Conservation (phyloP, 306 rosid species). For the Lathyrus oleraceus region DNA sequence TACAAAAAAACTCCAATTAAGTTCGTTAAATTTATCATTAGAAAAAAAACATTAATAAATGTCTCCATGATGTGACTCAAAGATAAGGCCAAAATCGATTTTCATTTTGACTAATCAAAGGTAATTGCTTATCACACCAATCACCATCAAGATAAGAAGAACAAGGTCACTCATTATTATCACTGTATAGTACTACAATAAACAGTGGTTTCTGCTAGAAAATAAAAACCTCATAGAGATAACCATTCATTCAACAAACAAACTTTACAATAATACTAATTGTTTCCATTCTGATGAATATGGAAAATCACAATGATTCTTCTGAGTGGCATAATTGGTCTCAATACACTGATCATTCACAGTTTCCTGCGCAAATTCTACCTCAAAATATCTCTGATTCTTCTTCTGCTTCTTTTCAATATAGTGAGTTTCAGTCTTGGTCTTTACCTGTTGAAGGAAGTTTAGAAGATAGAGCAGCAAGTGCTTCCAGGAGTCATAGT, state of each 20-base stretch:
- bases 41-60: neutral
- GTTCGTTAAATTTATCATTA: constrained; percentile 39
- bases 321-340: neutral
- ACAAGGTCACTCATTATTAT: constrained; percentile 54
- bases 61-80: constrained; percentile 59
- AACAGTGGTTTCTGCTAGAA: constrained; percentile 49
- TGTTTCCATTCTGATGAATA: constrained; percentile 35
- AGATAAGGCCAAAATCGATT: constrained; percentile 57
- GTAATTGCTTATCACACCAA: constrained; percentile 40
- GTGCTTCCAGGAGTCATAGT: constrained; percentile 91
- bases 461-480: constrained; percentile 58
- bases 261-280: neutral
- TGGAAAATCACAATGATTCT: constrained; percentile 56
- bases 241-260: neutral
- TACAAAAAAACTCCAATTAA: constrained; percentile 23
- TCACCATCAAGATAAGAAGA: constrained; percentile 65
- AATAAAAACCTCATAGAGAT: constrained; percentile 49
- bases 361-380: constrained; percentile 35
- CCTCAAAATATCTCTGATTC: constrained; percentile 48
- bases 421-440: constrained; percentile 59
- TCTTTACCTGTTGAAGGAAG: constrained; percentile 38
- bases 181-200: constrained; percentile 35
- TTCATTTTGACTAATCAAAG: constrained; percentile 62
- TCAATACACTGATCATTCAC: neutral
- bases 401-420: constrained; percentile 44